phyloP scores from a whole-genome alignment of 164 flowering plant species.

The Saururus chinensis region DNA sequence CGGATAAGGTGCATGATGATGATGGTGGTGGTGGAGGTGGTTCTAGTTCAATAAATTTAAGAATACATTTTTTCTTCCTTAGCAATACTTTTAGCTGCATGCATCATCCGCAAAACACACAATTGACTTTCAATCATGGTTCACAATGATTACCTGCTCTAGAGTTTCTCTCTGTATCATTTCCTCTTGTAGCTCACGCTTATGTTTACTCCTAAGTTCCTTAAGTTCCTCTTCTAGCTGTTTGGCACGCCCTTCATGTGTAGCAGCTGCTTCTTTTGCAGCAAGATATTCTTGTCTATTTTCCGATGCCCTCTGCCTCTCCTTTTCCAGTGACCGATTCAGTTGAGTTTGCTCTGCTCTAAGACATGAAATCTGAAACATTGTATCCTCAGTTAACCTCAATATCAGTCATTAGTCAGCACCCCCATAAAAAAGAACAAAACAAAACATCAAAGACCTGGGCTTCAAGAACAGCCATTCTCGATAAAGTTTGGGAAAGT shows the following conservation, averaged over 20 bases:
- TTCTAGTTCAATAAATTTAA: too few species aligned
- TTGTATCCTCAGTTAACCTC: conserved; percentile 14
- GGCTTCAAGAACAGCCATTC: conserved; percentile 96
- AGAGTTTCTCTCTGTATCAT: conserved; percentile 54
- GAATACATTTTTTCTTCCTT: too few species aligned
- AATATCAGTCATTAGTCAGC: conserved; percentile 1
- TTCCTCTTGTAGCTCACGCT: conserved; percentile 69
- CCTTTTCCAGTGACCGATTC: conserved; percentile 85
- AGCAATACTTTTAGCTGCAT: too few species aligned
- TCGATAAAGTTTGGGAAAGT: conserved; percentile 87
- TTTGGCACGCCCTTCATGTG: conserved; percentile 73
- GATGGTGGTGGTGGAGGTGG: too few species aligned
- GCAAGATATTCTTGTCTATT: conserved; percentile 92
- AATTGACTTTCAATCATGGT: too few species aligned
- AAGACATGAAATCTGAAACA: conserved; percentile 84
- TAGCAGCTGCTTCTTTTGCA: conserved; percentile 89
- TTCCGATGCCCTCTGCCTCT: conserved; percentile 96
- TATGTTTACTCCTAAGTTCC: conserved; percentile 73
- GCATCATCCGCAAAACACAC: too few species aligned
- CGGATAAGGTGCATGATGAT: too few species aligned
- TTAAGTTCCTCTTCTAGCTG: conserved; percentile 81
- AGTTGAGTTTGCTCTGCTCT: conserved; percentile 92
- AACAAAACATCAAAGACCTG: conserved; percentile 44
- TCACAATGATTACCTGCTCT: conserved; percentile 49
- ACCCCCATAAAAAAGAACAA: not conserved